phyloP scores from a whole-genome alignment of 306 rosid species.

The Pyrus bretschneideri region DNA sequence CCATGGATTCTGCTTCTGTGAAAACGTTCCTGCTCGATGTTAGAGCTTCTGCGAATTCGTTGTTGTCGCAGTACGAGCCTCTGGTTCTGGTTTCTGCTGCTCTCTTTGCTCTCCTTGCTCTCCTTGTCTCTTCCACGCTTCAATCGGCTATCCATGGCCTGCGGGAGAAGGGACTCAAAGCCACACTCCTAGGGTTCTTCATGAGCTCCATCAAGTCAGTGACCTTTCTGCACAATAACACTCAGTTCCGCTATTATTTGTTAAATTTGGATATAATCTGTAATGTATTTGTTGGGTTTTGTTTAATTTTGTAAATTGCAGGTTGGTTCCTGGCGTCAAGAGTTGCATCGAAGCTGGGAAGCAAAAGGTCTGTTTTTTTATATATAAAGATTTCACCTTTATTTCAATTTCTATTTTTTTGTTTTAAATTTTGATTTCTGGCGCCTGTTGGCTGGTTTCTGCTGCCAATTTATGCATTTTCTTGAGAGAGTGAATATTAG shows the following conservation, averaged over 20 bases:
- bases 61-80: constrained; percentile 38
- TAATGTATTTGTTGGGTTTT: not conserved
- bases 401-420: not conserved
- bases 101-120: not conserved
- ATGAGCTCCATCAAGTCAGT: constrained; percentile 43
- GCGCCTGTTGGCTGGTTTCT: too few relatives aligned
- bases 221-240: not conserved
- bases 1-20: constrained; percentile 25
- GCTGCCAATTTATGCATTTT: not conserved
- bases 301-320: constrained; percentile 3
- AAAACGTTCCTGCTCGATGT: constrained; percentile 2
- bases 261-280: not conserved
- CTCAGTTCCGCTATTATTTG: not conserved
- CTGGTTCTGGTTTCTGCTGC: constrained; percentile 38
- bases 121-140: constrained; percentile 23
- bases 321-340: constrained; percentile 47
- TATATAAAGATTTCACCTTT: not conserved
- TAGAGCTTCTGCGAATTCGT: constrained; percentile 26
- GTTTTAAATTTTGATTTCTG: not conserved
- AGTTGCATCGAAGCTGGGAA: constrained; percentile 40
- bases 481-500: not conserved
- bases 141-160: constrained; percentile 26
- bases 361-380: constrained; percentile 31
- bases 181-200: constrained; percentile 25
- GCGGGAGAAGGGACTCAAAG: constrained; percentile 33